phyloP scores from a whole-genome alignment of 306 rosid species.

The Cucurbita moschata region DNA sequence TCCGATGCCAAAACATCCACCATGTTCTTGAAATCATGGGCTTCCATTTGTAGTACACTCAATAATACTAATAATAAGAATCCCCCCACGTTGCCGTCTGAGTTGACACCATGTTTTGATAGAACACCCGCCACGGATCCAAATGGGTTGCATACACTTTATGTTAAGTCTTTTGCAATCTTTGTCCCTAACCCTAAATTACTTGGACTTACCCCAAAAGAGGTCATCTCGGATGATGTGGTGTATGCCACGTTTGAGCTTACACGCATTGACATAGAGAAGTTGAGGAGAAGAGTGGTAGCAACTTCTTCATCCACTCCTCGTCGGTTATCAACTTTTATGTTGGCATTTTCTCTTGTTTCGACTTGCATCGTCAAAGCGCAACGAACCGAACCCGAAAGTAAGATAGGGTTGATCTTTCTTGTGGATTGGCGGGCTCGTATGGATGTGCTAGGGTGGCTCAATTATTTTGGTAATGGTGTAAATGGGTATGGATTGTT shows the following conservation, averaged over 20 bases:
- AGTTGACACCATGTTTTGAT: constrained; percentile 14
- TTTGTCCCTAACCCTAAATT: no score
- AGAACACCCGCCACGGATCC: constrained; percentile 7
- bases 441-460: neutral
- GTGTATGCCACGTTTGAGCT: constrained; percentile 16
- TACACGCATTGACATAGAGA: neutral
- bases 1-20: constrained; percentile 34
- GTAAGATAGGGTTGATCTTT: neutral
- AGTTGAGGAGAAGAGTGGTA: neutral
- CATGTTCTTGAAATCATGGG: constrained; percentile 44
- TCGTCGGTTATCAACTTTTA: constrained; percentile 11
- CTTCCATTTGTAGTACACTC: constrained; percentile 2
- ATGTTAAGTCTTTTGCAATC: neutral
- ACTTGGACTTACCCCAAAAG: neutral
- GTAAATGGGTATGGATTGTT: neutral
- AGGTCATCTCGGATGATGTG: neutral
- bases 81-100: neutral
- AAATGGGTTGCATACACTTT: neutral
- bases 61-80: neutral
- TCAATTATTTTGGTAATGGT: constrained; percentile 34
- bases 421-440: constrained; percentile 18
- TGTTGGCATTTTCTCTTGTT: constrained; percentile 10
- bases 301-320: neutral
- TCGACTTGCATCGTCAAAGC: constrained; percentile 18
- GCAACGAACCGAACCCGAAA: neutral